Conservation (phyloP, 2,329 filamentous ascomycete genomes). For the Ophiostoma angusticollis region DNA sequence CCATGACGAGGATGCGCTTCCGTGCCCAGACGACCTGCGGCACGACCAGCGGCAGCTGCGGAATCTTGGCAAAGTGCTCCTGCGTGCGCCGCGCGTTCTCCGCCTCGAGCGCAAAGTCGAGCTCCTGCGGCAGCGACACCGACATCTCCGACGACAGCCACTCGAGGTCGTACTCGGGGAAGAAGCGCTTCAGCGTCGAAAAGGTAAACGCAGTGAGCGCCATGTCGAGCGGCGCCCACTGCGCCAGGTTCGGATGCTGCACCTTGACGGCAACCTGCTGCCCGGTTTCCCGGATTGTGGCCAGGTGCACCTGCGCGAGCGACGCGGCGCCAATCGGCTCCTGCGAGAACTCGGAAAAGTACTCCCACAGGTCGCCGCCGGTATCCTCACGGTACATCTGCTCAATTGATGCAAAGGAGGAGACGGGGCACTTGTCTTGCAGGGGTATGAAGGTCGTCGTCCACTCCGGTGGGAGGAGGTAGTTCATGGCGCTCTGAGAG, state of each 20-base stretch:
- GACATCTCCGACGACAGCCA: slow-evolving; percentile 96
- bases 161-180: slow-evolving; percentile 93
- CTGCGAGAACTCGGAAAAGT: slow-evolving; percentile 73
- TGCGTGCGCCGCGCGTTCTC: slow-evolving; percentile 68
- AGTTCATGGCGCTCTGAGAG: slow-evolving; percentile 75
- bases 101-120: slow-evolving; percentile 80
- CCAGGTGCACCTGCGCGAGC: slow-evolving; percentile 85
- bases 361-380: slow-evolving; percentile 61
- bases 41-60: slow-evolving; percentile 70
- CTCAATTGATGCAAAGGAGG: slow-evolving; percentile 74
- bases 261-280: slow-evolving; percentile 92
- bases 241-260: slow-evolving; percentile 78
- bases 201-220: slow-evolving; percentile 82
- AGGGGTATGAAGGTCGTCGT: slow-evolving; percentile 90
- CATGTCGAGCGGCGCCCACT: slow-evolving; percentile 83
- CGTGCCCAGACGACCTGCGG: slow-evolving; percentile 84
- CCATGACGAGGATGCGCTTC: slow-evolving; percentile 87
- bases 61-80: slow-evolving; percentile 59
- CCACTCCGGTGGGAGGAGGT: slow-evolving; percentile 83
- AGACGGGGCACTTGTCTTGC: slow-evolving; percentile 91
- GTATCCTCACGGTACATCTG: slow-evolving; percentile 80
- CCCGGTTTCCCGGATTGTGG: slow-evolving; percentile 66
- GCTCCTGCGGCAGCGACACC: slow-evolving; percentile 72
- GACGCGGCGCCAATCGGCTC: slow-evolving; percentile 85
- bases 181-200: slow-evolving; percentile 77